phyloP scores from a whole-genome alignment of 345 rosid genomes.

The Eucalyptus curtisii region DNA sequence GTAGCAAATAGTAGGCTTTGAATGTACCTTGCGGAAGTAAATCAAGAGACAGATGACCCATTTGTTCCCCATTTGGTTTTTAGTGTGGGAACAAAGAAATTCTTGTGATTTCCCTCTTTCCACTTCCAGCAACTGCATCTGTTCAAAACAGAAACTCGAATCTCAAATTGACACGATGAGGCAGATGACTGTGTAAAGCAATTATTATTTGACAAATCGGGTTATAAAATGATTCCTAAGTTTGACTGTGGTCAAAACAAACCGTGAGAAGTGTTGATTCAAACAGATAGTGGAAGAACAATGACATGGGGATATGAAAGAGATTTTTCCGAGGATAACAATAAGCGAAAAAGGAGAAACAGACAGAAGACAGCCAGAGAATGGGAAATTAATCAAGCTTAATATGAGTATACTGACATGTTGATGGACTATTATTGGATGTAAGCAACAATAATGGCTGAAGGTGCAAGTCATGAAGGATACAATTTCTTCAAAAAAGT shows the following conservation, averaged over 20 bases:
- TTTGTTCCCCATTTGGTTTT: slow-evolving; percentile 13
- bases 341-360: not conserved
- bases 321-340: not conserved
- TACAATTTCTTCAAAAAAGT: not conserved
- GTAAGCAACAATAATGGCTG: not conserved
- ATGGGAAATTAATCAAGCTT: not conserved
- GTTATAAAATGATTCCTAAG: not conserved
- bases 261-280: not conserved
- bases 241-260: not conserved
- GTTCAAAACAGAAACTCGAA: slow-evolving; percentile 37
- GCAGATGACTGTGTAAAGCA: not conserved
- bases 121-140: slow-evolving; percentile 51
- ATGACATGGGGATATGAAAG: not conserved
- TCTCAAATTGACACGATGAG: slow-evolving; percentile 42
- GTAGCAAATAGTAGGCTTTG: not conserved
- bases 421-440: not conserved
- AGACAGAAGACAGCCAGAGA: not conserved
- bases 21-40: not conserved
- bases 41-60: not conserved
- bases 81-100: slow-evolving; percentile 43
- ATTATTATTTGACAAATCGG: not conserved
- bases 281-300: not conserved
- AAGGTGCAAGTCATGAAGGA: not conserved
- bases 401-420: not conserved
- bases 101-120: slow-evolving; percentile 43